These are phyloP conservation scores for Saccharomycopsis synnaedendra DNA, from an alignment of 805 yeast genomes.

Conservation along the genomic window DNA sequence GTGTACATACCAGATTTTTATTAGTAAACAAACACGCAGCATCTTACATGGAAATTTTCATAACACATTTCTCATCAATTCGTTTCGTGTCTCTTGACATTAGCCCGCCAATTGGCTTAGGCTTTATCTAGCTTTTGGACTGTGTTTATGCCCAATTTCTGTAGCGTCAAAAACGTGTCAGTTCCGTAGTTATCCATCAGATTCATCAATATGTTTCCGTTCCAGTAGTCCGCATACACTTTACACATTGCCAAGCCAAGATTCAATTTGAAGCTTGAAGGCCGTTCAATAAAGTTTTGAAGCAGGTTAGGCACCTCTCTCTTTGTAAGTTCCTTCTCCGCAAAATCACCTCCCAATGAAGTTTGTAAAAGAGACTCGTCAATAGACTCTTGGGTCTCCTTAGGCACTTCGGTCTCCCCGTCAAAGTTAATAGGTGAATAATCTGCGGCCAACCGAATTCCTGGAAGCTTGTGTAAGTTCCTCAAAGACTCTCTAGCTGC, in stretches of 20 bases:
- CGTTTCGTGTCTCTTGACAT: not conserved
- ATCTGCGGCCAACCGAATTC: constrained; percentile 32
- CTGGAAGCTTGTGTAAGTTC: constrained; percentile 63
- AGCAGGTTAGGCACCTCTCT: constrained; percentile 21
- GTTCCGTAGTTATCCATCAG: constrained; percentile 88
- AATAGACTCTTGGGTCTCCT: not conserved
- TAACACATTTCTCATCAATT: too few species aligned
- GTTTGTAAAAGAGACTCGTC: constrained; percentile 20
- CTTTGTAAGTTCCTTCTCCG: constrained; percentile 14
- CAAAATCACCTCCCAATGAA: constrained; percentile 29
- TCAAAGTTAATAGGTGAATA: constrained; percentile 19
- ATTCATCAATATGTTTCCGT: constrained; percentile 74
- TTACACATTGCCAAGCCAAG: constrained; percentile 88
- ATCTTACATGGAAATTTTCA: too few species aligned
- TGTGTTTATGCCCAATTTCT: constrained; percentile 65
- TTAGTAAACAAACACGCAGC: too few species aligned
- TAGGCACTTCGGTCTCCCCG: constrained; percentile 17
- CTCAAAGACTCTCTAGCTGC: constrained; percentile 46
- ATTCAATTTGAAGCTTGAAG: constrained; percentile 67
- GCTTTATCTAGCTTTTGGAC: constrained; percentile 66
- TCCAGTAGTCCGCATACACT: constrained; percentile 94
- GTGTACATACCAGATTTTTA: too few species aligned
- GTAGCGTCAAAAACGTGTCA: constrained; percentile 71
- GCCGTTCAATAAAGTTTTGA: constrained; percentile 54
- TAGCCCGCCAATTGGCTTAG: constrained; percentile 18